These are phyloP conservation scores for Capsicum pubescens DNA, from an alignment of 257 asterid genomes.

Conservation along the genomic window DNA sequence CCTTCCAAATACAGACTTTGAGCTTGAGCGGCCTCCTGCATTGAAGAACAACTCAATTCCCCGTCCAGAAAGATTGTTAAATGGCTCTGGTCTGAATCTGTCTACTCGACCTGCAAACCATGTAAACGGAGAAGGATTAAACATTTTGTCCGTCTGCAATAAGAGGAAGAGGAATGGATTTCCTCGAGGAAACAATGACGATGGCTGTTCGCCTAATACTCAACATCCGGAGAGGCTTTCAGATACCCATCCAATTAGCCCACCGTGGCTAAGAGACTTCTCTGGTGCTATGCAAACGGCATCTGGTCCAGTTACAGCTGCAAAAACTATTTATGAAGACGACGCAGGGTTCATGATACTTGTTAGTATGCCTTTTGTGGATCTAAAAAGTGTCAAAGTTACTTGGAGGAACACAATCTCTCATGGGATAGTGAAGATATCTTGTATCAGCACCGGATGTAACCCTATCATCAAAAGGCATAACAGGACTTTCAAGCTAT, in stretches of 20 bases:
- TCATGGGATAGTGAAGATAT: slow-evolving; percentile 57
- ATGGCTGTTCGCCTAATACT: slow-evolving; percentile 37
- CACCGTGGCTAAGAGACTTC: slow-evolving; percentile 49
- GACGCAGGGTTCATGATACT: slow-evolving; percentile 49
- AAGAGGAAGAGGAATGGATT: slow-evolving; percentile 48
- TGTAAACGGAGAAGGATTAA: slow-evolving; percentile 47
- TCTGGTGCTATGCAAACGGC: slow-evolving; percentile 49
- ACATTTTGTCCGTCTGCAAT: slow-evolving; percentile 42
- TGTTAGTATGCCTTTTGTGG: slow-evolving; percentile 57
- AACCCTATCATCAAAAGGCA: slow-evolving; percentile 45
- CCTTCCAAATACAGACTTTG: slow-evolving; percentile 47
- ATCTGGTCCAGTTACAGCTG: slow-evolving; percentile 57
- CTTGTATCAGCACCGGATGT: slow-evolving; percentile 53
- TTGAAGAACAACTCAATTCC: slow-evolving; percentile 35
- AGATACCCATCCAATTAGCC: slow-evolving; percentile 44
- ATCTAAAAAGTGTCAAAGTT: slow-evolving; percentile 53
- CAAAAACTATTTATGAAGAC: slow-evolving; percentile 54
- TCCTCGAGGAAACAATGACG: slow-evolving; percentile 42
- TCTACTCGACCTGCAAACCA: slow-evolving; percentile 38
- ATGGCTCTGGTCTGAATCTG: slow-evolving; percentile 50
- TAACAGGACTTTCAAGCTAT: slow-evolving; percentile 50
- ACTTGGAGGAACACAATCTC: slow-evolving; percentile 54
- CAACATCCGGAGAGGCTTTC: slow-evolving; percentile 35
- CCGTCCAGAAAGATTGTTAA: slow-evolving; percentile 41
- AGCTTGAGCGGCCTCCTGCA: slow-evolving; percentile 44